Evolutionary conservation across 2,329 filamentous ascomycete species (phyloP), one percentile per base, ranked within the genome.

Genomic region (Diaporthe ilicicola): DNA sequence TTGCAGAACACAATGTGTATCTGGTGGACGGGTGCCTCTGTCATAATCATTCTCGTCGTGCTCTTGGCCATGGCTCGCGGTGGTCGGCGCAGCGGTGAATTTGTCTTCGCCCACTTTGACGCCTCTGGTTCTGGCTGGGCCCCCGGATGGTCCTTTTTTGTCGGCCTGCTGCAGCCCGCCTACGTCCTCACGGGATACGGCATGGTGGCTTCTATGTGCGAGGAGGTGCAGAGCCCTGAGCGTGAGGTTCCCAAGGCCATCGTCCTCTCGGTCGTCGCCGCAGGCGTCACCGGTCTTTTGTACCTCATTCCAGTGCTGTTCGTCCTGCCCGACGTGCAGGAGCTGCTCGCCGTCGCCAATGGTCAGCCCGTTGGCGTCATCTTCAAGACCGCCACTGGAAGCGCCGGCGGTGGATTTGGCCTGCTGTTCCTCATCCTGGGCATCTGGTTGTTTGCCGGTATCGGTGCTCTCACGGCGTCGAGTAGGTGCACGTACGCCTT

Each of bases 231-330:
- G 76, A 88, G 89, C 72, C 91, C 91, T 0, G 87, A 90, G 67
- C 85, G 88, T 68, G 90, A 93, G 80, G 91, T 93, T 0, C 91
- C 91, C 56, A 91, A 89, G 77, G 91, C 91, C 65, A 93, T 93
- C 75, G 90, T 93, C 1, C 80, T 92, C 44, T 92, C 90, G 0
- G 90, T 93, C 2, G 88, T 88, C 1, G 90, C 90, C 0, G 91
- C 90, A 0, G 90, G 89, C 37, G 75, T 93, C 51, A 93, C 91
- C 0, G 91, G 91, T 7, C 77, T 92, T 10, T 79, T 90, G 74
- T 94, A 93, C 79, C 80, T 94, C 17, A 88, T 95, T 53, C 92
- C 92, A 0, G 86, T 95, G 73, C 86, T 95, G 32, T 94, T 95
- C 79, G 91, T 94, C 44, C 84, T 95, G 34, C 92, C 93, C 0